phyloP scores from a whole-genome alignment of 225 moss, liverwort and hornwort genomes.

The Anthoceros angustus region DNA sequence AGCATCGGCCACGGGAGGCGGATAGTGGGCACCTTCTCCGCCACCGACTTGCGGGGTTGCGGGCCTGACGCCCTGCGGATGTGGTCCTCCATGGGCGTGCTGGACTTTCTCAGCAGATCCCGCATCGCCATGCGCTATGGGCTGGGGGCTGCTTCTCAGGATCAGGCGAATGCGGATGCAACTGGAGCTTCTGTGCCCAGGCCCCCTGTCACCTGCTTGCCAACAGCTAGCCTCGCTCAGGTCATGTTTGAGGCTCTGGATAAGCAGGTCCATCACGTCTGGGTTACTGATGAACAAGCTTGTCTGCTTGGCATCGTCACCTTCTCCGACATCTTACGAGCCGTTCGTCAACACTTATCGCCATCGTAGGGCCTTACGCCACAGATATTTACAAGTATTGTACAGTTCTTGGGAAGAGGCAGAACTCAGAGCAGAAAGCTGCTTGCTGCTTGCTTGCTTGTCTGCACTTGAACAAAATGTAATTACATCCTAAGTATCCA shows the following conservation, averaged over 20 bases:
- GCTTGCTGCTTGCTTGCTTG: neutral
- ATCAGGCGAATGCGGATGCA: slow-evolving; percentile 8
- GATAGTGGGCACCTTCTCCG: slow-evolving; percentile 69
- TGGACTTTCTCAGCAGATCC: slow-evolving; percentile 51
- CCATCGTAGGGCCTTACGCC: neutral
- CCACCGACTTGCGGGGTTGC: slow-evolving; percentile 66
- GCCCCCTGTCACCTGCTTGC: slow-evolving; percentile 50
- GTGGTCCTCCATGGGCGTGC: slow-evolving; percentile 47
- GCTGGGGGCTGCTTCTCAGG: slow-evolving; percentile 40
- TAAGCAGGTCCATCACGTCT: slow-evolving; percentile 57
- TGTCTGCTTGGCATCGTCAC: slow-evolving; percentile 49
- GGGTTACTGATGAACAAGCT: slow-evolving; percentile 49
- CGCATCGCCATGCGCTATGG: slow-evolving; percentile 45
- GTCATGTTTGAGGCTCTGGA: slow-evolving; percentile 45
- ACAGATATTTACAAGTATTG: neutral
- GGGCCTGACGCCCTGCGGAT: slow-evolving; percentile 37
- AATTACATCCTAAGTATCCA: too few species aligned
- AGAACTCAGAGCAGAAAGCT: too few species aligned
- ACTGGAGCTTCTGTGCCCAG: slow-evolving; percentile 17
- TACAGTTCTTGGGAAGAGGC: too few species aligned
- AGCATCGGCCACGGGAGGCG: slow-evolving; percentile 66
- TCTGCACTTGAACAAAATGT: neutral
- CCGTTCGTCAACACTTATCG: slow-evolving; percentile 11
- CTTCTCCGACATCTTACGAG: slow-evolving; percentile 58
- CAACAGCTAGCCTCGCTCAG: slow-evolving; percentile 39